Base-by-base conservation (phyloP, 352 stramenopile species). In the Pythium phragmiticola region DNA sequence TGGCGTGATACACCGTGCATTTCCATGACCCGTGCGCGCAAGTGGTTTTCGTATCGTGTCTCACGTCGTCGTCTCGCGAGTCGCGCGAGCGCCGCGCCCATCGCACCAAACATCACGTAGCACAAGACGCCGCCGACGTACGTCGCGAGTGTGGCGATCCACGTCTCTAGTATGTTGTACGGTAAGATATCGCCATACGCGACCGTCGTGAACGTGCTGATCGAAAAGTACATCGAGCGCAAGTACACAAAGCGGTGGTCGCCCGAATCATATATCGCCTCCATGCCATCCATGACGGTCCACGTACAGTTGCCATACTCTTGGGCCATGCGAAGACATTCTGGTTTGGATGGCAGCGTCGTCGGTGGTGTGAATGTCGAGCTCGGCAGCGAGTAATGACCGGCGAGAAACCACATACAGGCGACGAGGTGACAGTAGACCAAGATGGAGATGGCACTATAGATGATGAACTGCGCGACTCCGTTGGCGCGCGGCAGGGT, bases 161-260 rank as follows among this genome's bases (percentile, higher is more conserved):
- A 73, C 0, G 64, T 75, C 46, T 75, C 68, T 0, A 36, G 33
- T 0, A 37, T 64, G 45, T 21, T 72, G 39, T 70, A 75, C 26
- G 68, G 64, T 5, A 75, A 23, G 30, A 75, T 75, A 30, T 75
- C 68, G 17, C 68, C 68, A n/a, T 75, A 75, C 55, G 68, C 68
- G 17, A 75, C 68, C 0, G 68, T 75, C 8, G 68, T 72, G 55
- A 75, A 72, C 3, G 68, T 75, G 50, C 68, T 75, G 59, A 75
- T 65, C 0, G 68, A 68, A 48, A 75, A 75, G 21, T 75, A 75
- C 7, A 75, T n/a, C 34, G 68, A 68, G 30, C 68, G 68, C 7
- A 75, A 42, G 45, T 67, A 75, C 7, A 61, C 48, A 19, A 62
- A 58, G 9, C 52, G 43, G 43, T 52, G 57, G 26, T 72, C 58